Conservation (phyloP, 805 yeast genomes). For the Nakazawaea sp. region DNA sequence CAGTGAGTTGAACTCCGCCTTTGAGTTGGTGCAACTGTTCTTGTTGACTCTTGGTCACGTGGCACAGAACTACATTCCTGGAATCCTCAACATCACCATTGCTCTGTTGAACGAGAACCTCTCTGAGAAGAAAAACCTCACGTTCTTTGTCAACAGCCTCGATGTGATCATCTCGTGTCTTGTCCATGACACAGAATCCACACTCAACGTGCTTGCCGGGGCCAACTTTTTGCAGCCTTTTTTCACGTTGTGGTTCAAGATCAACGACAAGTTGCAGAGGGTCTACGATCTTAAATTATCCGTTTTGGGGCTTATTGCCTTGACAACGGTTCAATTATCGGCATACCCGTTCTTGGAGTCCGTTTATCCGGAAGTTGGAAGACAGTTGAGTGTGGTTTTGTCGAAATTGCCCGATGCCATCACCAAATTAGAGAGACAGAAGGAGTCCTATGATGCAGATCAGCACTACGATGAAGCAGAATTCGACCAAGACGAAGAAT, state of each 20-base stretch:
- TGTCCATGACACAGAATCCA: conserved; percentile 48
- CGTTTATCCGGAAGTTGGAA: conserved; percentile 42
- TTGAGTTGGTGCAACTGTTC: conserved; percentile 60
- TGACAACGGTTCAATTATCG: conserved; percentile 20
- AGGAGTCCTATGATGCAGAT: conserved; percentile 44
- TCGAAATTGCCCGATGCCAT: conserved; percentile 68
- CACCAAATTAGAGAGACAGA: conserved; percentile 52
- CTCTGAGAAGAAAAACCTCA: conserved; percentile 24
- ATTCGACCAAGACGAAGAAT: conserved; percentile 21
- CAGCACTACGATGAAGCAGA: conserved; percentile 21
- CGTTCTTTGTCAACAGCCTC: conserved; percentile 41
- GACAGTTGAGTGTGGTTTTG: conserved; percentile 43
- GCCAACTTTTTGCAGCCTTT: conserved; percentile 38
- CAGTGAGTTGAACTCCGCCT: conserved; percentile 50
- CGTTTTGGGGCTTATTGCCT: conserved; percentile 55
- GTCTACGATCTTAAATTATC: conserved; percentile 81
- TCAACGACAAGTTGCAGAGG: conserved; percentile 48
- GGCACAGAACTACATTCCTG: conserved; percentile 38
- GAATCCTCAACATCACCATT: conserved; percentile 36
- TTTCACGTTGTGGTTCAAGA: conserved; percentile 61
- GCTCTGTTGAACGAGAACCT: conserved; percentile 27
- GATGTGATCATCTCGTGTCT: conserved; percentile 62
- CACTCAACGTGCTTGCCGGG: conserved; percentile 45
- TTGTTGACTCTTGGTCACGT: conserved; percentile 48
- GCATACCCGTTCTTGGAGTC: conserved; percentile 18